These are phyloP conservation scores for Acrodontium crateriforme DNA, from an alignment of 2,329 filamentous ascomycete species.

Conservation along the genomic window DNA sequence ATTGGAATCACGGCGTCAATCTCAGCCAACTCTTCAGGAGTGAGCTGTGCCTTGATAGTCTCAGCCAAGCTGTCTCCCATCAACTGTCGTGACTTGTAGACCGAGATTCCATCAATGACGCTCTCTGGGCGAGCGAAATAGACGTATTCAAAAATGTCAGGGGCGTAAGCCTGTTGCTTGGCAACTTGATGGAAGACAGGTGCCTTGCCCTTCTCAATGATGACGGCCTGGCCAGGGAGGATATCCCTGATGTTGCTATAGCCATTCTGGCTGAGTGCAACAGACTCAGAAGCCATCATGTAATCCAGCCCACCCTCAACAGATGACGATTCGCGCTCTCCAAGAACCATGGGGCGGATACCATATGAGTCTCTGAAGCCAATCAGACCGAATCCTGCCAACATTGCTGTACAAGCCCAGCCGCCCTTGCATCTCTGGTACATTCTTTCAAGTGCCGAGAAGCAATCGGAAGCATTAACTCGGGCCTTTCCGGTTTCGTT, in stretches of 20 bases:
- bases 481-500: slow-evolving; percentile 69
- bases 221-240: slow-evolving; percentile 70
- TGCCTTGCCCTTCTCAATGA: slow-evolving; percentile 62
- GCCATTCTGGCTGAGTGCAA: slow-evolving; percentile 68
- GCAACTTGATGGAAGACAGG: slow-evolving; percentile 67
- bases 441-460: slow-evolving; percentile 56
- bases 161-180: slow-evolving; percentile 54
- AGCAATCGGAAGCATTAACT: slow-evolving; percentile 65
- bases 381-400: slow-evolving; percentile 67
- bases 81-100: slow-evolving; percentile 68
- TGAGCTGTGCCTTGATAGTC: slow-evolving; percentile 53
- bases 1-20: slow-evolving; percentile 80
- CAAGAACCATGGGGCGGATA: slow-evolving; percentile 70
- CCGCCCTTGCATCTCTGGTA: slow-evolving; percentile 61
- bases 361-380: slow-evolving; percentile 69
- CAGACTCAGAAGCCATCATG: slow-evolving; percentile 81
- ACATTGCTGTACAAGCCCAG: slow-evolving; percentile 70
- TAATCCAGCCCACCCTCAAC: slow-evolving; percentile 54
- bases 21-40: slow-evolving; percentile 53
- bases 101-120: slow-evolving; percentile 75
- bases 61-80: slow-evolving; percentile 76
- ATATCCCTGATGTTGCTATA: slow-evolving; percentile 67
- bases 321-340: slow-evolving; percentile 43
- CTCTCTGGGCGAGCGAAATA: slow-evolving; percentile 78
- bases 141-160: slow-evolving; percentile 78